A percentile compares a stretch with the other conserved stretches of the same genome.
Conservation (phyloP, 371 early-diverging fungal genomes). For the Syncephalastrum monosporum region DNA sequence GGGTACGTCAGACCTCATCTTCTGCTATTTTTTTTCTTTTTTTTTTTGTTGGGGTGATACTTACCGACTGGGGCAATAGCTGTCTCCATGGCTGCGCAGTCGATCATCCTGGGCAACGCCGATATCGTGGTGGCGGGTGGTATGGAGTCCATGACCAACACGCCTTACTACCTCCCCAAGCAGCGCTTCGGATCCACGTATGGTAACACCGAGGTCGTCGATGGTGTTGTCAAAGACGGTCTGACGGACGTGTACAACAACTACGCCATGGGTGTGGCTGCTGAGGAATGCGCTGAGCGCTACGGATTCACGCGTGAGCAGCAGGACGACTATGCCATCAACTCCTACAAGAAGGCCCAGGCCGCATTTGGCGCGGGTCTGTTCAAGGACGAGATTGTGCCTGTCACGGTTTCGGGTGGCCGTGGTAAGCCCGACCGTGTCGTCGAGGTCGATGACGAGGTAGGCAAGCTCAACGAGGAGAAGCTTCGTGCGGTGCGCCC, state of each 20-base stretch:
- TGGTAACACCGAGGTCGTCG: slow-evolving; percentile 81
- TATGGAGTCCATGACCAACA: slow-evolving; percentile 97
- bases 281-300: slow-evolving; percentile 90
- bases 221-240: slow-evolving; percentile 93
- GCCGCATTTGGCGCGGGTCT: slow-evolving; percentile 73
- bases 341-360: slow-evolving; percentile 86
- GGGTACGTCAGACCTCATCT: slow-evolving; percentile 38
- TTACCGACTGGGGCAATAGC: slow-evolving; percentile 36
- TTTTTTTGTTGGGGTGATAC: no score
- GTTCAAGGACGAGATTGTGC: slow-evolving; percentile 87
- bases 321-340: slow-evolving; percentile 90
- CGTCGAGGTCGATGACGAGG: slow-evolving; percentile 81
- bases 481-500: slow-evolving; percentile 89
- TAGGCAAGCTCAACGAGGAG: slow-evolving; percentile 63
- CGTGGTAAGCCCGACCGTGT: slow-evolving; percentile 83
- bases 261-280: slow-evolving; percentile 92
- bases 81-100: slow-evolving; percentile 81
- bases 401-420: slow-evolving; percentile 80
- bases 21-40: neutral
- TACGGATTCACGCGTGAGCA: slow-evolving; percentile 76
- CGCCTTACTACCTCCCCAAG: slow-evolving; percentile 89
- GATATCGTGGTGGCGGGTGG: slow-evolving; percentile 92
- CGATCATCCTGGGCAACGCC: slow-evolving; percentile 80
- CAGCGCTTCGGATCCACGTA: slow-evolving; percentile 81
- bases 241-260: slow-evolving; percentile 88